phyloP scores from a whole-genome alignment of 805 yeast genomes.

The Debaryomyces castellii region DNA sequence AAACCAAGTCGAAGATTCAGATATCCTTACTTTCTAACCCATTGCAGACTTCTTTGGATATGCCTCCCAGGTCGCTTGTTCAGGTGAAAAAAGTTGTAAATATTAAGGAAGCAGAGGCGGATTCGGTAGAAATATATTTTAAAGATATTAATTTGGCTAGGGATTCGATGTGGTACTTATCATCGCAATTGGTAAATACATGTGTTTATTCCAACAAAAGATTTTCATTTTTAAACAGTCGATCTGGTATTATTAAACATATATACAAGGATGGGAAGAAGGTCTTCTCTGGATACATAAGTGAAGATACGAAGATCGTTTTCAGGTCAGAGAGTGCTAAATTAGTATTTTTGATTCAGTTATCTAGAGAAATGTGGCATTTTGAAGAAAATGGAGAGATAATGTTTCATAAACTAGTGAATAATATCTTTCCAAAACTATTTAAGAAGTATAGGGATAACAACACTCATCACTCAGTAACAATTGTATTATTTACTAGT shows the following conservation, averaged over 20 bases:
- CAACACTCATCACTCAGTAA: slow-evolving; percentile 87
- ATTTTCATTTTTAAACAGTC: slow-evolving; percentile 56
- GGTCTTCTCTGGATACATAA: slow-evolving; percentile 73
- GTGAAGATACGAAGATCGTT: slow-evolving; percentile 71
- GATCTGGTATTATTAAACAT: slow-evolving; percentile 63
- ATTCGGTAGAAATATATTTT: slow-evolving; percentile 76
- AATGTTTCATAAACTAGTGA: slow-evolving; percentile 86
- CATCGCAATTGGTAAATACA: slow-evolving; percentile 56
- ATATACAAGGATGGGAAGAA: slow-evolving; percentile 68
- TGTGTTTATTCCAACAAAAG: slow-evolving; percentile 71
- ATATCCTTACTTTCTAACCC: slow-evolving; percentile 62
- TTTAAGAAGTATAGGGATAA: slow-evolving; percentile 84
- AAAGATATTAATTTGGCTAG: slow-evolving; percentile 80
- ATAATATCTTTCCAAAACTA: slow-evolving; percentile 86
- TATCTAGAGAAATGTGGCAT: slow-evolving; percentile 96
- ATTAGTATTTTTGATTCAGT: slow-evolving; percentile 78
- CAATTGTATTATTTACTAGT: slow-evolving; percentile 84
- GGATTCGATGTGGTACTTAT: slow-evolving; percentile 90
- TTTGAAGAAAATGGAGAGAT: slow-evolving; percentile 96
- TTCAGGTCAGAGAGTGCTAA: slow-evolving; percentile 91
- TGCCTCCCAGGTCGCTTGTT: slow-evolving; percentile 69
- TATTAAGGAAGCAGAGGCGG: slow-evolving; percentile 60
- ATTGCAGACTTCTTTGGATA: slow-evolving; percentile 56
- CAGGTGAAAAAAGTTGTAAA: slow-evolving; percentile 47
- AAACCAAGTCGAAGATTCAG: slow-evolving; percentile 27